Base-by-base conservation (phyloP, 225 moss, liverwort and hornwort genomes). In the Physcomitrium patens region DNA sequence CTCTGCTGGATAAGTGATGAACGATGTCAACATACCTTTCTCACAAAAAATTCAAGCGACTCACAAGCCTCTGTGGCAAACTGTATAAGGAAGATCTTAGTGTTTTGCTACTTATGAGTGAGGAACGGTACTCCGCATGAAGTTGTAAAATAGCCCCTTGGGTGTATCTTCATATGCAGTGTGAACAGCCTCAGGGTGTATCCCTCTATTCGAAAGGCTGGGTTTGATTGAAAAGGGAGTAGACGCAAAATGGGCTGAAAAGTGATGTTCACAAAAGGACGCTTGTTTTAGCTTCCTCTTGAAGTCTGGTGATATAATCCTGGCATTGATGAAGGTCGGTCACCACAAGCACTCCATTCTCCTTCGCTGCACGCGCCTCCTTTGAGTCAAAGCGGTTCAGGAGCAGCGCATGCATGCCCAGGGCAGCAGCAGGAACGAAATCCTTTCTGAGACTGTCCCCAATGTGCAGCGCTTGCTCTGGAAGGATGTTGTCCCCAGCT, bases 401-500 rank as follows among this genome's bases (percentile, higher is more conserved):
- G 70, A 90, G 59, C 53, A 90, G 62, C 19, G 87, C 78, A 77
- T 85, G 89, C 89, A 90, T 87, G 68, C 87, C 87, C 51, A 87
- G 20, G 59, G 75, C 37, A 23, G 66, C 67, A 31, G 89, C 87
- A 70, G 89, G 87, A 7, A 80, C 58, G 23, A 80, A 87, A 71
- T 90, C 89, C 60, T 90, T 90, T 17, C 81, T 50, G 54, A 82
- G 85, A 67, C 82, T 87, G 24, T 90, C 89, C 67, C 89, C 89
- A 46, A 90, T 87, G n/a, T 90, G 89, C 60, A 90, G 52, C 53
- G 71, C 64, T 58, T 90, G 76, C 63, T 81, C 85, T 7, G 89
- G 84, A 48, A 78, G 76, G 44, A 83, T 66, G 73, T 68, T 41
- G 10, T 73, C 75, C n/a, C 87, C 87, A 54, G 78, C 80, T 65